These are phyloP conservation scores for Chrysosporium queenslandicum DNA, from an alignment of 2,329 filamentous ascomycete species.

Conservation along the genomic window DNA sequence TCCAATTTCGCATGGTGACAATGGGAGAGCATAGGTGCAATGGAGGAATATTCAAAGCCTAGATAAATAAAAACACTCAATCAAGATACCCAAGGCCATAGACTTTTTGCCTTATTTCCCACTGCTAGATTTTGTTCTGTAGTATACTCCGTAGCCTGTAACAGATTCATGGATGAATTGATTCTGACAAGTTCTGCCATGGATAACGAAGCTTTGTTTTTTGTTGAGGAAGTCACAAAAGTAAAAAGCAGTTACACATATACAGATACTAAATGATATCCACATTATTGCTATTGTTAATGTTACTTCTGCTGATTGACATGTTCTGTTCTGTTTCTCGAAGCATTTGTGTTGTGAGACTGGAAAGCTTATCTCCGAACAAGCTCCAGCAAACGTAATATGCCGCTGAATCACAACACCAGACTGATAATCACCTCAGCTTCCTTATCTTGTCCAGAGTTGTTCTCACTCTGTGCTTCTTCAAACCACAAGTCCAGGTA, in stretches of 20 bases:
- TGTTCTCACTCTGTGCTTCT: not conserved
- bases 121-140: no score
- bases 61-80: not conserved
- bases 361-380: slow-evolving; percentile 4
- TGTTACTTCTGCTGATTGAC: no score
- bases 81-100: slow-evolving; percentile 1
- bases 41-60: not conserved
- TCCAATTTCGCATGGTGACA: not conserved
- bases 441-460: not conserved
- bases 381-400: slow-evolving; percentile 10
- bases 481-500: slow-evolving; percentile 8
- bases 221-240: no score
- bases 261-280: no score
- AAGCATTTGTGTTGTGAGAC: no score
- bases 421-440: not conserved
- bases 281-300: no score
- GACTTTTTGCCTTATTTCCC: not conserved
- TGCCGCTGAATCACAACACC: slow-evolving; percentile 8
- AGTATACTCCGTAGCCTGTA: no score
- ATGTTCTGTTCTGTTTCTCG: no score
- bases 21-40: not conserved
- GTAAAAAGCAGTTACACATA: no score
- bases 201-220: no score
- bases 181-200: no score
- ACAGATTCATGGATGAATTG: no score